Conservation (phyloP, 768 basidiomycete genomes). For the Suillus alpinus region DNA sequence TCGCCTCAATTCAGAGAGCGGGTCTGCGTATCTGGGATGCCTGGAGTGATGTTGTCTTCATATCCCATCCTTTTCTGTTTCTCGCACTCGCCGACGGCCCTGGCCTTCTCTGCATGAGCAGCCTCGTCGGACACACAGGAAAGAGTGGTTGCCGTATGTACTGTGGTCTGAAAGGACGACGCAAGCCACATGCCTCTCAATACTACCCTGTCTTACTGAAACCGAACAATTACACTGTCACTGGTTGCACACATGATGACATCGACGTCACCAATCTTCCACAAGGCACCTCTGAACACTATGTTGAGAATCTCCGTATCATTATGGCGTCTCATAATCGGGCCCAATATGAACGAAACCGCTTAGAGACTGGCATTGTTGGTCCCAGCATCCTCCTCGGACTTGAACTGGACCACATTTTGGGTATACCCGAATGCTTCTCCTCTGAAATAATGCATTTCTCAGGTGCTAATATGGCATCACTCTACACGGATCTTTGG, state of each 20-base stretch:
- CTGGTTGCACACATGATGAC: constrained; percentile 21
- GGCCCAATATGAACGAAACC: constrained; percentile 21
- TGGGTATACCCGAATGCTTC: constrained; percentile 35
- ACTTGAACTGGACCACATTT: constrained; percentile 15
- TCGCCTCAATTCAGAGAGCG: constrained; percentile 12
- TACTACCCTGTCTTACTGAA: constrained; percentile 36
- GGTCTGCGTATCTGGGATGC: constrained; percentile 23
- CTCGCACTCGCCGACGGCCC: too few relatives aligned
- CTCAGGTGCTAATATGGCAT: constrained; percentile 22
- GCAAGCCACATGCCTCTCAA: constrained; percentile 25
- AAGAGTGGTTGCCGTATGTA: constrained; percentile 20
- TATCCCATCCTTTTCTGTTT: too few relatives aligned
- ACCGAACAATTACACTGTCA: constrained; percentile 20
- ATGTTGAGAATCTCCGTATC: constrained; percentile 1
- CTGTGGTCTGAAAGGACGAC: constrained; percentile 29
- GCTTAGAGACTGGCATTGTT: constrained; percentile 32
- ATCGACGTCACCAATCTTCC: constrained; percentile 14
- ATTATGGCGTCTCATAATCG: too few relatives aligned
- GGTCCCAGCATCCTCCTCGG: constrained; percentile 37
- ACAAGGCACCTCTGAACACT: neutral
- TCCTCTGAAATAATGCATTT: constrained; percentile 43
- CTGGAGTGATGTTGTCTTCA: constrained; percentile 1
- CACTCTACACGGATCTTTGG: constrained; percentile 14
- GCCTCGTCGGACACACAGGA: constrained; percentile 32
- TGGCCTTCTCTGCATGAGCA: too few relatives aligned